These are phyloP conservation scores for Macrotyloma uniflorum DNA, from an alignment of 306 rosid genomes.

Conservation along the genomic window DNA sequence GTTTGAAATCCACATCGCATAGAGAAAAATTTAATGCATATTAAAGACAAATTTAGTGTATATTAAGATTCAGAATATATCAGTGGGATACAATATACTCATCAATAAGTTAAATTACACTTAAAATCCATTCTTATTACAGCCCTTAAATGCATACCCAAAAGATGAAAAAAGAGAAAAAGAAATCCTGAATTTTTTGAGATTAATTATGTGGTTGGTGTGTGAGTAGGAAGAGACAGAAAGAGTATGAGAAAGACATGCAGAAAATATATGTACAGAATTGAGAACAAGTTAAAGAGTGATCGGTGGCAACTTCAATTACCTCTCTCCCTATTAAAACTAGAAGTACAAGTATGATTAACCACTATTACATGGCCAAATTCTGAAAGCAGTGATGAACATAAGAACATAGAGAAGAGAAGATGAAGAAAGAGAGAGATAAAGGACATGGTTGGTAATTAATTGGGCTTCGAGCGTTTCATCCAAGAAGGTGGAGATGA, in stretches of 20 bases:
- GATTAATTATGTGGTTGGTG: not conserved
- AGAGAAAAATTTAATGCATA: too few relatives aligned
- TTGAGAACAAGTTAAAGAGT: not conserved
- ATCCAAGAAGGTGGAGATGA: conserved; percentile 62
- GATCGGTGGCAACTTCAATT: not conserved
- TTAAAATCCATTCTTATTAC: too few relatives aligned
- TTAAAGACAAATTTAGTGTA: too few relatives aligned
- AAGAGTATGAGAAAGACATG: not conserved
- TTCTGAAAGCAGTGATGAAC: not conserved
- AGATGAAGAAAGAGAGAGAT: conserved; percentile 6
- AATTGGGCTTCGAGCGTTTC: conserved; percentile 65
- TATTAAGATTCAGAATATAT: too few relatives aligned
- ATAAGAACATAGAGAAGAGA: not conserved
- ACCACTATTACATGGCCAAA: not conserved
- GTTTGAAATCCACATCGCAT: too few relatives aligned
- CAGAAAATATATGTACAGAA: not conserved
- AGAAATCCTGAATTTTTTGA: not conserved
- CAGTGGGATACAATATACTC: too few relatives aligned
- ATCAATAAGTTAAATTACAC: too few relatives aligned
- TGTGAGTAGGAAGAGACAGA: not conserved
- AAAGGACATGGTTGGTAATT: conserved; percentile 23
- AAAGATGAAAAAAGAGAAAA: not conserved
- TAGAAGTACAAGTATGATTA: not conserved
- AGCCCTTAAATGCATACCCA: not conserved
- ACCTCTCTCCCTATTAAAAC: not conserved